Evolutionary conservation across 2,329 filamentous ascomycete species (phyloP), one percentile per base, ranked within the genome.

Genomic region (Xylaria sp.): DNA sequence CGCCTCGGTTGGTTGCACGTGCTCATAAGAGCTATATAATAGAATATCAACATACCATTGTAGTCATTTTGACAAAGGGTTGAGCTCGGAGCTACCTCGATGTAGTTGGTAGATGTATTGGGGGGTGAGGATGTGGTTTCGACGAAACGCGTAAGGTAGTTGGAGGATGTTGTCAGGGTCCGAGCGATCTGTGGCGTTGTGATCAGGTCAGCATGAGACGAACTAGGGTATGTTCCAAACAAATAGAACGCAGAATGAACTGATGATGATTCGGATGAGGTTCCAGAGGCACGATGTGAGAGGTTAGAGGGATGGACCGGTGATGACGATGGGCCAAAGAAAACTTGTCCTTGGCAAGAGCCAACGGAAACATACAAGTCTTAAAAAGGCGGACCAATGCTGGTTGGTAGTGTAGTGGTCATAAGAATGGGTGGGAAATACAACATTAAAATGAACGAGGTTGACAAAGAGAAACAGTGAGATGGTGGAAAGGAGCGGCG

Each of bases 21-120:
- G 10, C 48, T 25, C 28, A 60, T 1, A 2, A 37, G 15, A 18
- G 15, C 4, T 5, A 46, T 37, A 12, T 10, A 25, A 1, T 25
- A 23, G 28, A 52, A n/a, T 10, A 12, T 10, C 15, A 61, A 77
- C 77, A 48, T 76, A 79, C 78, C 78, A 79, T 79, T n/a, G 78
- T 79, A 63, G 78, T 79, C 78, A 79, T 79, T 56, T 62, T 78
- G 74, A 69, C 65, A 69, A 65, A 67, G 64, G 59, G 52, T 61
- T 67, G 69, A 73, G 76, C 74, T 73, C 56, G 59, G 20, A 63
- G 65, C 67, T 66, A 60, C 62, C 67, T 54, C 34, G 34, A 55
- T 13, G 31, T 48, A 65, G 55, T n/a, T 44, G 34, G n/a, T 15
- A 39, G 8, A 34, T 56, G 52, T 55, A 15, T 54, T 51, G 62